These are phyloP conservation scores for Zizania latifolia DNA, from an alignment of 176 grass and related monocot species.

Conservation along the genomic window DNA sequence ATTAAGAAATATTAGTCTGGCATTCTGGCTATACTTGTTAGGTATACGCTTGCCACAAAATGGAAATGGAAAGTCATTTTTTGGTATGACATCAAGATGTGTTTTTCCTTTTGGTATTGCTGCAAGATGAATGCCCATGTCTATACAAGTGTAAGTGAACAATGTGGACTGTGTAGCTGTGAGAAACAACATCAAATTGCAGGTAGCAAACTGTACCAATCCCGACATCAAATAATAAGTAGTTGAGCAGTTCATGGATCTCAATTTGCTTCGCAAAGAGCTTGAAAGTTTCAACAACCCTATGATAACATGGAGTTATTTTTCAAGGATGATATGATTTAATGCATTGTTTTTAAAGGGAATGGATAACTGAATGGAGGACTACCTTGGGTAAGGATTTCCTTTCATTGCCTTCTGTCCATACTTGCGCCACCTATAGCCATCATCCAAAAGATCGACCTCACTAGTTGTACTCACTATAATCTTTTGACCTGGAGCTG, in stretches of 20 bases:
- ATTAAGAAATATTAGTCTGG: too few relatives aligned
- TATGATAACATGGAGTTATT: background rate
- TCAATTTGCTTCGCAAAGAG: background rate
- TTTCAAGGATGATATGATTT: background rate
- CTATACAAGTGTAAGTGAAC: background rate
- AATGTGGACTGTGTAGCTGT: background rate
- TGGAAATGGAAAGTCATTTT: too few relatives aligned
- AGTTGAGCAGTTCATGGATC: background rate
- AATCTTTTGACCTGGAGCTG: constrained; percentile 46
- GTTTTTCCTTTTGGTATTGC: background rate
- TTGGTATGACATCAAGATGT: background rate
- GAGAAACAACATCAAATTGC: background rate
- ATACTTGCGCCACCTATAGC: constrained; percentile 72
- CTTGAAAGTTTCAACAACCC: background rate
- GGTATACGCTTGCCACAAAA: too few relatives aligned
- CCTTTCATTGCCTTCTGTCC: constrained; percentile 60
- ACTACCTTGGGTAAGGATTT: constrained; percentile 48
- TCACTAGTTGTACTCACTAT: constrained; percentile 72
- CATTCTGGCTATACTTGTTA: too few relatives aligned
- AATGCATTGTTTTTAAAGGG: background rate
- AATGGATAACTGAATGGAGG: background rate
- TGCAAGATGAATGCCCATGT: background rate
- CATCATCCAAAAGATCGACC: constrained; percentile 71
- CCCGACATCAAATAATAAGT: background rate
- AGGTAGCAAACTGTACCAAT: background rate